These are phyloP conservation scores for Tilletia walkeri DNA, from an alignment of 1,284 basidiomycete genomes.

Conservation along the genomic window DNA sequence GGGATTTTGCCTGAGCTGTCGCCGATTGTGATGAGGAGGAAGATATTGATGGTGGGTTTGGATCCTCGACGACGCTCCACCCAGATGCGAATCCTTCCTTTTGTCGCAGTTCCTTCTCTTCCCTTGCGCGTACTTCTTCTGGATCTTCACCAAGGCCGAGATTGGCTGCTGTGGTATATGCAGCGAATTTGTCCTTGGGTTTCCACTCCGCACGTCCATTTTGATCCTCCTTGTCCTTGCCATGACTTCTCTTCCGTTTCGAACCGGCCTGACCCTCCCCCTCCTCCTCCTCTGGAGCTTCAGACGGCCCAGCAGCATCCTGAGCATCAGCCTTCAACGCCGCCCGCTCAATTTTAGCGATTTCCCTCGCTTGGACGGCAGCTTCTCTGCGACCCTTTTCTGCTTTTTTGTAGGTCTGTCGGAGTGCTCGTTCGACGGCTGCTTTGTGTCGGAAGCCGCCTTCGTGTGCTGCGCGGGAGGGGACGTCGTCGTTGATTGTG, in stretches of 20 bases:
- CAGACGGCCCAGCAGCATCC: constrained; percentile 15
- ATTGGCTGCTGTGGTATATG: constrained; percentile 77
- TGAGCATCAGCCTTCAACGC: background rate
- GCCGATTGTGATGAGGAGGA: background rate
- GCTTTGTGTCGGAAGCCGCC: constrained; percentile 89
- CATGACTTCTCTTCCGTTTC: background rate
- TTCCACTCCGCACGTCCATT: constrained; percentile 60
- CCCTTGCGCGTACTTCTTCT: constrained; percentile 51
- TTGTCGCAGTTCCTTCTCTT: constrained; percentile 65
- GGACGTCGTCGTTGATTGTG: constrained; percentile 49
- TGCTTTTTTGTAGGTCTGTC: constrained; percentile 87
- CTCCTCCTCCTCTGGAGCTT: background rate
- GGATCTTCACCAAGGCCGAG: constrained; percentile 60
- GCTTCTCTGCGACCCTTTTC: constrained; percentile 81
- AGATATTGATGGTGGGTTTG: background rate
- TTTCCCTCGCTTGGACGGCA: constrained; percentile 80
- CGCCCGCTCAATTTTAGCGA: constrained; percentile 79
- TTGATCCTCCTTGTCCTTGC: constrained; percentile 15
- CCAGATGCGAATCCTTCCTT: constrained; percentile 74
- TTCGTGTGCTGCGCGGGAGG: constrained; percentile 86
- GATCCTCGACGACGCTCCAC: constrained; percentile 70
- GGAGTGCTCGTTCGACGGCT: constrained; percentile 85
- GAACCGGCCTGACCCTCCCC: background rate
- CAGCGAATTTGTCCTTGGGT: constrained; percentile 68
- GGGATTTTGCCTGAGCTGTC: background rate